Percentiles rank a stretch among this genome's conserved stretches.
Conservation (phyloP, 1,284 basidiomycete species). For the Ceratobasidium sp. region DNA sequence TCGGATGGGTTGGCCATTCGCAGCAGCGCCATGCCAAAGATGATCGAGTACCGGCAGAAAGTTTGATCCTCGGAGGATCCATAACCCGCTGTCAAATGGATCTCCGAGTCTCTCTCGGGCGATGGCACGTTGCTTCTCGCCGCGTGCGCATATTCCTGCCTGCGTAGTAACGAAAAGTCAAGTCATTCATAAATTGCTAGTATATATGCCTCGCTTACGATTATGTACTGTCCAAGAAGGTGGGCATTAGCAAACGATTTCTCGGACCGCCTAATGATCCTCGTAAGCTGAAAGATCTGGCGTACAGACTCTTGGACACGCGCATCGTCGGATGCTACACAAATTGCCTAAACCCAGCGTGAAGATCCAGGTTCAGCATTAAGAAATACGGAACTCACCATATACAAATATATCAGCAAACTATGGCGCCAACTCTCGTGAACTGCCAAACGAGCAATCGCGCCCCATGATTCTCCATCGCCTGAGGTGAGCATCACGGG, state of each 20-base stretch:
- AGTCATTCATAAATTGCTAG: background rate
- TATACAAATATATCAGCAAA: conserved; percentile 25
- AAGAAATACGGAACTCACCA: background rate
- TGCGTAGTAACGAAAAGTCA: background rate
- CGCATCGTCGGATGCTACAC: conserved; percentile 11
- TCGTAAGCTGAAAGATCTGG: conserved; percentile 3
- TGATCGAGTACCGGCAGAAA: conserved; percentile 4
- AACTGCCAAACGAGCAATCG: conserved; percentile 6
- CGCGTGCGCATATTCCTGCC: conserved; percentile 6
- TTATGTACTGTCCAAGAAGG: conserved; percentile 2
- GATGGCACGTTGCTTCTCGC: background rate
- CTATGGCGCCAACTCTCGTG: conserved; percentile 34
- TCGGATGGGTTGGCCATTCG: conserved; percentile 7
- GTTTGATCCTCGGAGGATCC: background rate
- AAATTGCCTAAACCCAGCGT: background rate
- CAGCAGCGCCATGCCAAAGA: conserved; percentile 17
- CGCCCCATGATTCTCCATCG: background rate
- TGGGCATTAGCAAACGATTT: background rate
- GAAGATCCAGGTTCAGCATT: background rate
- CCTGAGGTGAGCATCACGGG: background rate
- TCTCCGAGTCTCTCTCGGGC: background rate
- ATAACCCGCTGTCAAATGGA: background rate
- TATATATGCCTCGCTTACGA: conserved; percentile 6
- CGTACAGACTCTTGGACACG: background rate
- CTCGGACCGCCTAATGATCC: background rate